Evolutionary conservation across 1,284 basidiomycete species (phyloP), one percentile per base, ranked within the genome.

Genomic region (Pisolithus thermaeus): DNA sequence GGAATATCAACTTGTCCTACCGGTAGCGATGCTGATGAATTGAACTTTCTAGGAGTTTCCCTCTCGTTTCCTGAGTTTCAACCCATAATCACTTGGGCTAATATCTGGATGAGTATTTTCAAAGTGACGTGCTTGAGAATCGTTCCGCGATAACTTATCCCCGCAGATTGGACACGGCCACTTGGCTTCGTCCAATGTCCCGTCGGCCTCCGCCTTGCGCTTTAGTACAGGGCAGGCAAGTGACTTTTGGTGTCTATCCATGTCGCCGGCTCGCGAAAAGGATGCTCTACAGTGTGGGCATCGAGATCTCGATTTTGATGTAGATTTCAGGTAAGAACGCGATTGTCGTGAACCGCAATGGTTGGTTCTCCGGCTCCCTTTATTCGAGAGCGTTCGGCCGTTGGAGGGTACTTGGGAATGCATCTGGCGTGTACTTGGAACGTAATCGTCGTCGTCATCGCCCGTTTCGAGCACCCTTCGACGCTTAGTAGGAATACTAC

Each of bases 181-280:
- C 20, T 20, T 49, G 7, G 40, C 38, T 14, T 46, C 44, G 30
- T 36, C 32, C 32, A 46, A 22, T 20, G 44, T 46, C 20, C 44
- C 44, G 20, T 46, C 16, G 4, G 9, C 20, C 39, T 49, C 47
- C n/a, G 38, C 40, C 38, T 49, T 22, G 8, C 22, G 47, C 18
- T 30, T 49, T 8, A 49, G 25, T n/a, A 49, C 47, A 7, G 37
- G 37, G 41, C 47, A 49, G 7, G 47, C 47, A 32, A 46, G 32
- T 16, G 47, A 49, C 25, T 28, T 35, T 11, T 50, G 41, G 30
- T 50, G 49, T 18, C 49, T 38, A n/a, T 42, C 20, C 18, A 45
- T 28, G 6, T 50, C 49, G n/a, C 43, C 41, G 12, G 20, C 30
- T 12, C 49, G 27, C 9, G 49, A 45, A 18, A 50, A 50, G 7